A percentile compares a stretch with the other conserved stretches of the same genome.
Evolutionary conservation across 2,329 filamentous ascomycete genomes (phyloP).

Genomic region (Botrytis hyacinthi): DNA sequence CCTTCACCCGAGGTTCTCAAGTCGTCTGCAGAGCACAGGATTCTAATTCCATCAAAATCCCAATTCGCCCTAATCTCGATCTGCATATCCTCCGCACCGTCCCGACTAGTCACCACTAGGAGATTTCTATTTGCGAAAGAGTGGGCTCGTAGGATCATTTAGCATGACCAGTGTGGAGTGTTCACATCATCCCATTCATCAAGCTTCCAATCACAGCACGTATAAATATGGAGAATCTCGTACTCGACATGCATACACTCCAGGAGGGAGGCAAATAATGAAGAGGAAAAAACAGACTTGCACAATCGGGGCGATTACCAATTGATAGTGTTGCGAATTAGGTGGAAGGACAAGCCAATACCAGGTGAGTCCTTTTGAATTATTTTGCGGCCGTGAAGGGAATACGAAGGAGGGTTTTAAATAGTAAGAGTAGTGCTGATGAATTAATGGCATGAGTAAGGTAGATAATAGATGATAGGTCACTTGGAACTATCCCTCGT

Average conservation of each 20-base stretch:
- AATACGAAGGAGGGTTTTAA: not conserved
- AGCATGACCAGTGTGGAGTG: not conserved
- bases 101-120: not conserved
- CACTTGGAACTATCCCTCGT: not conserved
- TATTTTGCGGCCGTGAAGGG: not conserved
- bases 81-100: not conserved
- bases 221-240: not conserved
- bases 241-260: not conserved
- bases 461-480: not conserved
- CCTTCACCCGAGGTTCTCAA: not conserved
- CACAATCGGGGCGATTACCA: not conserved
- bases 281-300: not conserved
- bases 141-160: not conserved
- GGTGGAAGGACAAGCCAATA: not conserved
- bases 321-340: not conserved
- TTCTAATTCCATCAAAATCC: not conserved
- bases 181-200: not conserved
- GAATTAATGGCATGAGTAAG: not conserved
- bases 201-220: not conserved
- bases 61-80: not conserved
- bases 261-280: not conserved
- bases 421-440: not conserved
- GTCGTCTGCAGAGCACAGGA: not conserved
- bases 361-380: not conserved
- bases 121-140: conserved; percentile 1